Percentiles rank a stretch among this genome's conserved stretches.
Evolutionary conservation across 2,329 filamentous ascomycete genomes (phyloP).

Genomic region (Ceratocystis diversiconidia): DNA sequence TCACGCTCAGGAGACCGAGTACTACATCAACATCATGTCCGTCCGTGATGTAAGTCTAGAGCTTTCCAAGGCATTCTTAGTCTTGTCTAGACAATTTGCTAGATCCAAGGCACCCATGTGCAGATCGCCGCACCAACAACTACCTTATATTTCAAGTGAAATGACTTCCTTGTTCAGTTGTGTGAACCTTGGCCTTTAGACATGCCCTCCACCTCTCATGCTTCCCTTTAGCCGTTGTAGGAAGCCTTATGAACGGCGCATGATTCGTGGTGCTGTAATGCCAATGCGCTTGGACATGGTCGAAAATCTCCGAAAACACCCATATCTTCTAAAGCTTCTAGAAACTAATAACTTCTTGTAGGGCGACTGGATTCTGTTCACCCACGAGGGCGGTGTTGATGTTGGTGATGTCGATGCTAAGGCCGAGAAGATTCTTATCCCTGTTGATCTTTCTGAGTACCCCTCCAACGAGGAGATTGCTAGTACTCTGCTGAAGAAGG

Average conservation of each 20-base stretch:
- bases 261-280: not conserved
- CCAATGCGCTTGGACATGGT: not conserved
- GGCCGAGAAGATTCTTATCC: slow-evolving; percentile 95
- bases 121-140: not conserved
- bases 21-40: slow-evolving; percentile 99
- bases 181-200: not conserved
- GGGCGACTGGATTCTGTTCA: slow-evolving; percentile 99
- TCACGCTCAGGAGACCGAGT: slow-evolving; percentile 88
- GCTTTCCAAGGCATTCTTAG: not conserved
- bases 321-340: not conserved
- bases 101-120: too few species aligned
- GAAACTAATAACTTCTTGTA: slow-evolving; percentile 32
- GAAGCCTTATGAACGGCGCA: not conserved
- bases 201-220: not conserved
- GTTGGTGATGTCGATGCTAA: slow-evolving; percentile 98
- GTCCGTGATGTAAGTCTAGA: slow-evolving; percentile 80
- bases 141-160: not conserved
- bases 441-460: slow-evolving; percentile 86
- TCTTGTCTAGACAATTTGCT: not conserved
- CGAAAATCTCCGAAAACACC: not conserved
- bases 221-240: not conserved
- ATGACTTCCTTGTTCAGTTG: not conserved
- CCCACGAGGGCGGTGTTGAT: slow-evolving; percentile 98
- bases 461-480: slow-evolving; percentile 95
- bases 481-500: slow-evolving; percentile 69